Conservation (phyloP, 352 stramenopile species). For the Pythium sukuiense region DNA sequence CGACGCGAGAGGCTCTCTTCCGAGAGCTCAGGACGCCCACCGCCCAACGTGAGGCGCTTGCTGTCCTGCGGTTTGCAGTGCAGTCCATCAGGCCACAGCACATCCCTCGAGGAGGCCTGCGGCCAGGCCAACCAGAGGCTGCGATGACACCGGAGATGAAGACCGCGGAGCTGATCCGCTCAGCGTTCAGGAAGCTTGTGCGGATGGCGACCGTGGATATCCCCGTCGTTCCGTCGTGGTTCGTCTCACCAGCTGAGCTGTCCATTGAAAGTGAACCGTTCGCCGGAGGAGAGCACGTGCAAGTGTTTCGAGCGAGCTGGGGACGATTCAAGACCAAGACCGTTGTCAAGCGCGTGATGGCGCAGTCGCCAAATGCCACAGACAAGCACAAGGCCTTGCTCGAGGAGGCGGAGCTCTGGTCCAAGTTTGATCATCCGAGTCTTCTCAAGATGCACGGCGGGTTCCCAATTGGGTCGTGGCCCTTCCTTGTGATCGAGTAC, state of each 20-base stretch:
- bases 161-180: conserved; percentile 38
- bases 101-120: neutral
- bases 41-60: conserved; percentile 37
- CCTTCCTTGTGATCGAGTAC: conserved; percentile 58
- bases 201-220: conserved; percentile 46
- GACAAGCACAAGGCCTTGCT: conserved; percentile 29
- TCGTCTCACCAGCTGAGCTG: conserved; percentile 49
- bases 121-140: neutral
- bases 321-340: conserved; percentile 24
- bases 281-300: conserved; percentile 2
- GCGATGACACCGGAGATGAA: conserved; percentile 3
- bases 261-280: conserved; percentile 29
- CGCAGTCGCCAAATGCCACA: conserved; percentile 18
- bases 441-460: conserved; percentile 58
- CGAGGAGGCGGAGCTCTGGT: conserved; percentile 42
- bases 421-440: conserved; percentile 44
- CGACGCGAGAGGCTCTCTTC: conserved; percentile 21
- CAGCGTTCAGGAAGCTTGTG: conserved; percentile 50
- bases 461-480: conserved; percentile 42
- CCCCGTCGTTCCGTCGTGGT: conserved; percentile 47
- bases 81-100: conserved; percentile 23
- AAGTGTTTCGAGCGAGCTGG: conserved; percentile 28
- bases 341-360: conserved; percentile 43
- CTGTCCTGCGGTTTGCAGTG: conserved; percentile 54
- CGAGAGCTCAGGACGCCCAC: conserved; percentile 23